Percentiles rank a stretch among this genome's conserved stretches.
Evolutionary conservation across 352 stramenopile genomes (phyloP).

Genomic region (Pythium oligandrum): DNA sequence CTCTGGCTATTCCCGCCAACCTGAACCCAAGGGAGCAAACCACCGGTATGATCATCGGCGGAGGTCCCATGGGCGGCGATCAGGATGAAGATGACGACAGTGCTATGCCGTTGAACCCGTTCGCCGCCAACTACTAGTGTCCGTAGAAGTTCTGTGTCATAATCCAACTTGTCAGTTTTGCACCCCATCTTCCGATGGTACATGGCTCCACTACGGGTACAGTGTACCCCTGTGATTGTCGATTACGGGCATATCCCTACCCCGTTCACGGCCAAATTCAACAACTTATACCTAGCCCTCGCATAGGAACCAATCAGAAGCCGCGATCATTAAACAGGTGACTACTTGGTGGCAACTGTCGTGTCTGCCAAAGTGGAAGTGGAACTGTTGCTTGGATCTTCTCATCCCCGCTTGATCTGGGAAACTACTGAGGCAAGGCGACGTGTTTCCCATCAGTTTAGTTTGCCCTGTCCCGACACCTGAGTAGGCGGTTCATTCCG

Average conservation of each 20-base stretch:
- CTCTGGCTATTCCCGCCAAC: conserved; percentile 42
- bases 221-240: not conserved
- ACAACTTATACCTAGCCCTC: conserved; percentile 1
- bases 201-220: no score
- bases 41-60: conserved; percentile 16
- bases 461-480: no score
- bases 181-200: no score
- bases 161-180: no score
- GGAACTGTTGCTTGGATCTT: conserved; percentile 4
- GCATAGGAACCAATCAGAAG: conserved; percentile 4
- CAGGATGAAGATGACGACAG: conserved; percentile 51
- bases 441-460: no score
- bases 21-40: conserved; percentile 30
- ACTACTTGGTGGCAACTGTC: not conserved
- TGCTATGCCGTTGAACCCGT: conserved; percentile 53
- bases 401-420: not conserved
- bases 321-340: conserved; percentile 8
- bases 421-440: no score
- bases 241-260: not conserved
- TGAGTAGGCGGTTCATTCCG: no score
- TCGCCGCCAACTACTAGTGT: conserved; percentile 28
- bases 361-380: not conserved
- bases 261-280: conserved; percentile 4
- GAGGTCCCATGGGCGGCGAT: conserved; percentile 26
- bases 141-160: no score